phyloP scores from a whole-genome alignment of 371 early-diverging fungal genomes.

The Apophysomyces elegans region DNA sequence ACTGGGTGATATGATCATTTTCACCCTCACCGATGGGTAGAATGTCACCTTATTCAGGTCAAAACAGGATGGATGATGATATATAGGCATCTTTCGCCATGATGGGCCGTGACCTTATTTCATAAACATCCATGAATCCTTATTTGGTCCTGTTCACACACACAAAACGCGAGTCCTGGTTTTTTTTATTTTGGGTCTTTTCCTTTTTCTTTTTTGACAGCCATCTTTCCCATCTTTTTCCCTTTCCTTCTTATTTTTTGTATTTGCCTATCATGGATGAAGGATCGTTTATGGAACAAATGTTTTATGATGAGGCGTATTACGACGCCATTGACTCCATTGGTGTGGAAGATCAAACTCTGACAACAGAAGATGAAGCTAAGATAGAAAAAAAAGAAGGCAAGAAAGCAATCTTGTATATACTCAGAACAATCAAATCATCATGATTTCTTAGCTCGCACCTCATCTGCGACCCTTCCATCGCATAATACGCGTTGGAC shows the following conservation, averaged over 20 bases:
- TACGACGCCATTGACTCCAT: conserved; percentile 37
- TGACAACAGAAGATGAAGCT: conserved; percentile 4
- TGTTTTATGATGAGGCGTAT: conserved; percentile 73
- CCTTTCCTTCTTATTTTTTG: neutral
- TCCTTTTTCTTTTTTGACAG: neutral
- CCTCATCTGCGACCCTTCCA: conserved; percentile 60
- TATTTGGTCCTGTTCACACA: neutral
- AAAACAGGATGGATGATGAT: too few species aligned
- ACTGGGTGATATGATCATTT: too few species aligned
- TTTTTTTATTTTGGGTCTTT: conserved; percentile 9
- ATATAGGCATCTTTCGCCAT: too few species aligned
- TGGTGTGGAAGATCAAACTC: conserved; percentile 36
- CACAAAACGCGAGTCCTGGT: conserved; percentile 15
- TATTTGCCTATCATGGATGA: conserved; percentile 51
- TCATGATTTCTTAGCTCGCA: conserved; percentile 14
- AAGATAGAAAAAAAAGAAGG: conserved; percentile 20
- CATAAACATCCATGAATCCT: neutral
- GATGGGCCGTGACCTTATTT: neutral
- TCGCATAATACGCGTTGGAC: conserved; percentile 70
- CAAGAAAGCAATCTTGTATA: conserved; percentile 16
- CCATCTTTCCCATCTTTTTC: neutral
- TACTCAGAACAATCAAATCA: neutral
- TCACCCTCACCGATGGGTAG: too few species aligned
- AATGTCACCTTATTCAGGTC: too few species aligned
- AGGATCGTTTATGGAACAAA: conserved; percentile 66